A percentile compares a stretch with the other conserved stretches of the same genome.
These are phyloP conservation scores for Neonectria neomacrospora DNA, from an alignment of 2,329 filamentous ascomycete genomes.

Conservation along the genomic window DNA sequence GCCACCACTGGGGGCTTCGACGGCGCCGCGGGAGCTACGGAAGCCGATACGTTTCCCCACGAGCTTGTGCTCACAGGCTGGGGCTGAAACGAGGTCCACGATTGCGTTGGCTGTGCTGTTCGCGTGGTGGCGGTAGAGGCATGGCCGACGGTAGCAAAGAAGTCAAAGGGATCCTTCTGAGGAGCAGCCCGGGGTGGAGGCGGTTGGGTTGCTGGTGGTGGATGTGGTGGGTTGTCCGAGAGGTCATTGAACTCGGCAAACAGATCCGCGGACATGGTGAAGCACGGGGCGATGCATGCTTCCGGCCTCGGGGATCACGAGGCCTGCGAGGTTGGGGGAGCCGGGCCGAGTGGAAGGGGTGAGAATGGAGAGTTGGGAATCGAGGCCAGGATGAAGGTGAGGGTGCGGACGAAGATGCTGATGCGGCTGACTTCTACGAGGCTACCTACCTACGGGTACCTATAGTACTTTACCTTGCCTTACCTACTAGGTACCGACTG, in stretches of 20 bases:
- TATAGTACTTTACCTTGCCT: no score
- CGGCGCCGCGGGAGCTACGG: slow-evolving; percentile 15
- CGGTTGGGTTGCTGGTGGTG: slow-evolving; percentile 33
- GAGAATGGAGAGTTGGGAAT: slow-evolving; percentile 4
- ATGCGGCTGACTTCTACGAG: slow-evolving; percentile 2
- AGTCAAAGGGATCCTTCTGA: slow-evolving; percentile 46
- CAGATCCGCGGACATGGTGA: slow-evolving; percentile 71
- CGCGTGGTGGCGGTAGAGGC: slow-evolving; percentile 28
- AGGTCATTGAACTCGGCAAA: slow-evolving; percentile 70
- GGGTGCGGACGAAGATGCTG: slow-evolving; percentile 14
- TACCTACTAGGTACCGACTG: no score
- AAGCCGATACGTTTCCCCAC: slow-evolving; percentile 34
- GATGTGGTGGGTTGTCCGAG: slow-evolving; percentile 50
- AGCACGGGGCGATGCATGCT: slow-evolving; percentile 32
- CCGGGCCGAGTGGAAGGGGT: background rate
- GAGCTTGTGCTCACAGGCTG: slow-evolving; percentile 34
- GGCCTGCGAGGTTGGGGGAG: slow-evolving; percentile 3
- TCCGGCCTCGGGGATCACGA: slow-evolving; percentile 20
- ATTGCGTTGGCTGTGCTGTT: slow-evolving; percentile 43
- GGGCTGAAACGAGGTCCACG: slow-evolving; percentile 48
- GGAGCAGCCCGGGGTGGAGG: slow-evolving; percentile 29
- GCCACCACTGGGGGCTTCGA: slow-evolving; percentile 35
- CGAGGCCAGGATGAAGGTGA: slow-evolving; percentile 8
- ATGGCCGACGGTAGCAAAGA: slow-evolving; percentile 35
- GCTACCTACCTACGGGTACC: background rate